phyloP scores from a whole-genome alignment of 495 filamentous ascomycete species.

The Penicillium salamii region DNA sequence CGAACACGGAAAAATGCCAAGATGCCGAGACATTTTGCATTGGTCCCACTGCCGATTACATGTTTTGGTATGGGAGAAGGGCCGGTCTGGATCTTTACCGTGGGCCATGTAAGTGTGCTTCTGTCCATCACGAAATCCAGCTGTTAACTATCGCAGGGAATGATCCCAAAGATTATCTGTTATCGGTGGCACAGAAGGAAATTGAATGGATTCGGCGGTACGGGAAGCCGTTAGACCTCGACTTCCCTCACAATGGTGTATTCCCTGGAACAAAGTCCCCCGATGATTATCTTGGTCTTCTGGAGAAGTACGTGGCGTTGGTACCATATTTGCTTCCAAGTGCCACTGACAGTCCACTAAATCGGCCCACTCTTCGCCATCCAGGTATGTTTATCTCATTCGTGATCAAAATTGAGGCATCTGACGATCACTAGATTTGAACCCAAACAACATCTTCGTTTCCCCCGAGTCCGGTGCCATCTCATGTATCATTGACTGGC shows the following conservation, averaged over 20 bases:
- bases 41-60: constrained; percentile 21
- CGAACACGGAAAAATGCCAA: background rate
- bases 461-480: background rate
- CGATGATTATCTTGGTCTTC: constrained; percentile 11
- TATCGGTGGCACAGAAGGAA: background rate
- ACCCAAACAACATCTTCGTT: constrained; percentile 13
- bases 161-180: background rate
- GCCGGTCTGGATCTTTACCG: constrained; percentile 8
- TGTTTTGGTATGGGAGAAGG: constrained; percentile 21
- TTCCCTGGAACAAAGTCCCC: constrained; percentile 17
- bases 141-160: background rate
- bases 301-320: constrained; percentile 19
- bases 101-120: constrained; percentile 24
- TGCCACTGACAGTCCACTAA: background rate
- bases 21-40: constrained; percentile 19
- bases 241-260: constrained; percentile 23
- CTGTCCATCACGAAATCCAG: no score
- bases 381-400: constrained; percentile 2
- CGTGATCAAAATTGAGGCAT: no score
- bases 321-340: constrained; percentile 22
- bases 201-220: constrained; percentile 1
- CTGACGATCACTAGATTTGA: no score
- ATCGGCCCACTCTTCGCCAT: constrained; percentile 18
- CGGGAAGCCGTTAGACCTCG: constrained; percentile 16
- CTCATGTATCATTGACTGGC: constrained; percentile 25